Conservation (phyloP, 208 protist species). For the Trypanosoma avium region DNA sequence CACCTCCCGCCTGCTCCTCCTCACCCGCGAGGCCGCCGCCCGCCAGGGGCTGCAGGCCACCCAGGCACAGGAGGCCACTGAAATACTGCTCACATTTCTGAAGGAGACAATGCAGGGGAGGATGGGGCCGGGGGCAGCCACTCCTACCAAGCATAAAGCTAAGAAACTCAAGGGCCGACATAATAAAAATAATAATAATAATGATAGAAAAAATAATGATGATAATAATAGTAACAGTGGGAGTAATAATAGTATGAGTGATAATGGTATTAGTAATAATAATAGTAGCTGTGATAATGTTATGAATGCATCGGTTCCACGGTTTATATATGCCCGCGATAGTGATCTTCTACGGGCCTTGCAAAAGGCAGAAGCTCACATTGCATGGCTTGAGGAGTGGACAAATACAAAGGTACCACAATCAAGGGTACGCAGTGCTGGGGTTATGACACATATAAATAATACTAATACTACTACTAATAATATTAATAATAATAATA, state of each 20-base stretch:
- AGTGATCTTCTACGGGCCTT: slow-evolving; percentile 69
- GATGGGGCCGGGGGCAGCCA: not conserved
- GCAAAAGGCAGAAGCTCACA: slow-evolving; percentile 47
- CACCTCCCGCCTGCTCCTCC: not conserved
- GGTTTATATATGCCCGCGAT: slow-evolving; percentile 45
- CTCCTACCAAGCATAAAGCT: not conserved
- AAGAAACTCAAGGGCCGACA: slow-evolving; percentile 3
- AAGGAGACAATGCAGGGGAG: too few relatives aligned
- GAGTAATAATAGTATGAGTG: too few relatives aligned
- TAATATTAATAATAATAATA: too few relatives aligned
- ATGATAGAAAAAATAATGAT: too few relatives aligned
- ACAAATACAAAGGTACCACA: not conserved
- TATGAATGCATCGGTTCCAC: too few relatives aligned
- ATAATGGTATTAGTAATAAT: too few relatives aligned
- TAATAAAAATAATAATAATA: too few relatives aligned
- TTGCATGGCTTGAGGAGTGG: slow-evolving; percentile 35
- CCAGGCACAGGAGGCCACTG: slow-evolving; percentile 21
- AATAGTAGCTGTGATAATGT: too few relatives aligned
- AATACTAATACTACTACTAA: too few relatives aligned
- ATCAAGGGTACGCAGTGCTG: too few relatives aligned
- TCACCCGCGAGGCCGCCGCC: slow-evolving; percentile 13
- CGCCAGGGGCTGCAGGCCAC: slow-evolving; percentile 11
- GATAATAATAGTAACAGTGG: too few relatives aligned
- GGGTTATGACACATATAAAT: too few relatives aligned
- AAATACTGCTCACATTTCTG: not conserved